Base-by-base conservation (phyloP, 805 yeast genomes). In the Kazachstania bromeliacearum region DNA sequence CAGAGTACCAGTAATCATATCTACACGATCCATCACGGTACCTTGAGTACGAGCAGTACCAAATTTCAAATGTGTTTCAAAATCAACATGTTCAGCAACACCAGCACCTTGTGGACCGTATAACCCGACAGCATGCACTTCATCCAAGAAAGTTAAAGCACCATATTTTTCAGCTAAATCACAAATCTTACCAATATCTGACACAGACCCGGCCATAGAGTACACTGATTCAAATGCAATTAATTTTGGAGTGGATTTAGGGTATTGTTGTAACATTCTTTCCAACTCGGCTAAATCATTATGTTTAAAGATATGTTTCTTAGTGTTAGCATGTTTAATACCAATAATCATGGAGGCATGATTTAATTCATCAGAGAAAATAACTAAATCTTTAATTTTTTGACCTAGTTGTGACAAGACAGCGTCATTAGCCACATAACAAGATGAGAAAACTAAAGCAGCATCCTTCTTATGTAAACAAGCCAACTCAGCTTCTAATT, bases 91-190 rank as follows among this genome's bases (percentile, higher is more conserved):
- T 63, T 92, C 99, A 33, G 97, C 96, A 37, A 92, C 97, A 66
- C 99, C 99, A 23, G 96, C 98, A 57, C 99, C 99, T 53, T 84
- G 95, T 41, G 99, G 97, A 52, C 99, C 99, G 58, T 92, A 92
- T 79, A 92, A 74, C 38, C 99, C 99, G 32, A 92, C 97, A 24
- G 98, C 97, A 56, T 92, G 99, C 26, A 92, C 99, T 63, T 92
- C 99, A 60, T 92, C 99, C 59, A 92, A 69, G 63, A 92, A 92
- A 21, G 99, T 92, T 51, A 92, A 64, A 32, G 97, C 97, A 43
- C 97, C 97, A 59, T 92, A 92, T 64, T 92, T 85, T 36, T 92
- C 96, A 28, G 99, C 99, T 54, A 92, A 71, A 50, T 88, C 95
- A 60, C 96, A 89, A 47, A 92, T 87, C 43, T 73, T 77, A 52